Conservation (phyloP, 2,329 filamentous ascomycete species). For the Pyrenophora tritici-repentis region DNA sequence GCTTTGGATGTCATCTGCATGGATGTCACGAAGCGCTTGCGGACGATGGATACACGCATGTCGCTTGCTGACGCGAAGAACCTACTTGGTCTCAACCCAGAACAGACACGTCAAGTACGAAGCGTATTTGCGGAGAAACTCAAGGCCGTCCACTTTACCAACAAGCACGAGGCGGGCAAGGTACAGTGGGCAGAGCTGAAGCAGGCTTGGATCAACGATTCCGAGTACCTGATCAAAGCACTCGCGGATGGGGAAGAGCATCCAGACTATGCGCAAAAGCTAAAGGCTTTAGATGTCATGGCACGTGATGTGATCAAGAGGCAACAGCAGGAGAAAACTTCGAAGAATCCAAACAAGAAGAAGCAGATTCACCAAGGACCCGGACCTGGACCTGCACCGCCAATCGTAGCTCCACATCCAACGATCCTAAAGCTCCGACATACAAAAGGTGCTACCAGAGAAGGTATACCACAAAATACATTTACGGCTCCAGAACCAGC, state of each 20-base stretch:
- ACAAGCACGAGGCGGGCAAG: slow-evolving; percentile 72
- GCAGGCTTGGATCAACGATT: slow-evolving; percentile 66
- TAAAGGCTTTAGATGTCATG: slow-evolving; percentile 71
- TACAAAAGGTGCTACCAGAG: slow-evolving; percentile 1
- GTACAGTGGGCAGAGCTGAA: slow-evolving; percentile 75
- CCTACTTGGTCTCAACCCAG: slow-evolving; percentile 69
- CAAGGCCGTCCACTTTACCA: slow-evolving; percentile 68
- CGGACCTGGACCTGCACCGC: slow-evolving; percentile 50
- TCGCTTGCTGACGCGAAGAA: slow-evolving; percentile 77
- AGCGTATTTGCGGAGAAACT: slow-evolving; percentile 69
- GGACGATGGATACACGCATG: slow-evolving; percentile 68
- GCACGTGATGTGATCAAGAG: slow-evolving; percentile 80
- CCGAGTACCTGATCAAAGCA: slow-evolving; percentile 60
- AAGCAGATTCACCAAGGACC: slow-evolving; percentile 48
- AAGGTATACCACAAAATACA: slow-evolving; percentile 11
- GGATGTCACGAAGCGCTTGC: slow-evolving; percentile 80
- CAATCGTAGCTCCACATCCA: slow-evolving; percentile 25
- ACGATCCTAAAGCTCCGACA: slow-evolving; percentile 35
- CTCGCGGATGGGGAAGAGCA: slow-evolving; percentile 59
- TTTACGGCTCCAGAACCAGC: slow-evolving; percentile 12
- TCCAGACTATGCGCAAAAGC: slow-evolving; percentile 59
- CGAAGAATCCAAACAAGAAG: slow-evolving; percentile 57
- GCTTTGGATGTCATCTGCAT: slow-evolving; percentile 80
- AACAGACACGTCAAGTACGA: slow-evolving; percentile 69
- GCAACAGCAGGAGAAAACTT: slow-evolving; percentile 68